Base-by-base conservation (phyloP, 345 rosid species). In the Eucalyptus pauciflora region DNA sequence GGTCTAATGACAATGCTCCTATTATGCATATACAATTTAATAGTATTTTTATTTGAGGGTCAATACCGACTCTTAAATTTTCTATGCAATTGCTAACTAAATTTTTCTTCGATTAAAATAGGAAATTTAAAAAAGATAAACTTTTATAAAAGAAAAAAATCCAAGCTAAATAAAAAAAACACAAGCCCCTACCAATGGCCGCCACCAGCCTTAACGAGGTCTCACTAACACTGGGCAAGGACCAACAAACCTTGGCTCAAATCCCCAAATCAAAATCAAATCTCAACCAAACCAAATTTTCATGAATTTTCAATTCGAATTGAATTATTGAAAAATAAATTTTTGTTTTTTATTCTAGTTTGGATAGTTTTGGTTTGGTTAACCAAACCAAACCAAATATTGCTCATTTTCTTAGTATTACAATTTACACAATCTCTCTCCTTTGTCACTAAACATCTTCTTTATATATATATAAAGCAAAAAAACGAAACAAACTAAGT, bases 401-500 rank as follows among this genome's bases (percentile, higher is more conserved):
- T 0, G 1, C 12, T 56, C 62, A 56, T 56, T 24, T 56, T 24
- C 6, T 22, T 1, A 24, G 3, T 56, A 56, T 56, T 10, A 24
- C 5, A 56, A 56, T 56, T 56, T 56, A 56, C 29, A 24, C 13
- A 9, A 56, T 56, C 3, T 56, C 11, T 56, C 62, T 54, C 0
- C 2, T 56, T 22, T 56, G 6, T 56, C 62, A 56, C 29, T 56
- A 20, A 22, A 56, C 1, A 20, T 9, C 13, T 56, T 22, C 27
- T 9, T 22, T 8, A 56, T 56, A 56, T 12, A 49, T 37, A 37
- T 37, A 37, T 37, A 37, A 9, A 1, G 25, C 4, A 0, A 20
- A 16, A 56, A 56, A 56, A 3, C 0, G 0, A 56, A 56, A 22
- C 1, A 0, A 24, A 8, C 0, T 24, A 0, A 24, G 62, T 56